A percentile compares a stretch with the other conserved stretches of the same genome.
phyloP scores from a whole-genome alignment of 352 stramenopile genomes.

The Globisporangium echinulatum region DNA sequence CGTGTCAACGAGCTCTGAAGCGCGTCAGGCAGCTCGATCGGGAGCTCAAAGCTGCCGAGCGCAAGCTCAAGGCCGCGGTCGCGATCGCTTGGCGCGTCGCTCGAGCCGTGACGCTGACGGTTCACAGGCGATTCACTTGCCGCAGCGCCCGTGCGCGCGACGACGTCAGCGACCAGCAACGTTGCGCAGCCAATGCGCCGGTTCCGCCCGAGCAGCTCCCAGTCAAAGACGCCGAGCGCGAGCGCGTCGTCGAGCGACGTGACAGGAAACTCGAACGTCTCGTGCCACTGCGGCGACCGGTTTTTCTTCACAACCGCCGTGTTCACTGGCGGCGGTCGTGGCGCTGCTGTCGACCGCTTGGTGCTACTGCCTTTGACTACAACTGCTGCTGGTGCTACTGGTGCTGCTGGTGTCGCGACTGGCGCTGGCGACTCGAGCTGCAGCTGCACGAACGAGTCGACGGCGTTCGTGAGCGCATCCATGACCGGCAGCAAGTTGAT shows the following conservation, averaged over 20 bases:
- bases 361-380: too few species aligned
- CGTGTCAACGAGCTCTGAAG: slow-evolving; percentile 30
- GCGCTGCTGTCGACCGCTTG: too few species aligned
- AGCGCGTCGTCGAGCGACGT: slow-evolving; percentile 40
- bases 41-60: slow-evolving; percentile 61
- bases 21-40: slow-evolving; percentile 52
- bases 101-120: background rate
- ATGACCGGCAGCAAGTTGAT: slow-evolving; percentile 66
- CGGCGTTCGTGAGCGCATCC: slow-evolving; percentile 39
- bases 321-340: slow-evolving; percentile 18
- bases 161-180: slow-evolving; percentile 37
- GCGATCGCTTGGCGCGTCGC: background rate
- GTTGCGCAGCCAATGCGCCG: slow-evolving; percentile 37
- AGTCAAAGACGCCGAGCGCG: slow-evolving; percentile 47
- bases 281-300: slow-evolving; percentile 51
- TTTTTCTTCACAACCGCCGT: slow-evolving; percentile 59
- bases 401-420: slow-evolving; percentile 7
- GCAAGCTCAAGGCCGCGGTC: background rate
- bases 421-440: slow-evolving; percentile 14
- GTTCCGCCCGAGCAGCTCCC: slow-evolving; percentile 41
- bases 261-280: slow-evolving; percentile 52
- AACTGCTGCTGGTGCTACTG: too few species aligned
- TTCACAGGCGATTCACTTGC: slow-evolving; percentile 3
- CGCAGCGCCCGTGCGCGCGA: slow-evolving; percentile 26
- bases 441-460: slow-evolving; percentile 56